Evolutionary conservation across 768 basidiomycete species (phyloP), one percentile per base, ranked within the genome.

Genomic region (Hebeloma cylindrosporum): DNA sequence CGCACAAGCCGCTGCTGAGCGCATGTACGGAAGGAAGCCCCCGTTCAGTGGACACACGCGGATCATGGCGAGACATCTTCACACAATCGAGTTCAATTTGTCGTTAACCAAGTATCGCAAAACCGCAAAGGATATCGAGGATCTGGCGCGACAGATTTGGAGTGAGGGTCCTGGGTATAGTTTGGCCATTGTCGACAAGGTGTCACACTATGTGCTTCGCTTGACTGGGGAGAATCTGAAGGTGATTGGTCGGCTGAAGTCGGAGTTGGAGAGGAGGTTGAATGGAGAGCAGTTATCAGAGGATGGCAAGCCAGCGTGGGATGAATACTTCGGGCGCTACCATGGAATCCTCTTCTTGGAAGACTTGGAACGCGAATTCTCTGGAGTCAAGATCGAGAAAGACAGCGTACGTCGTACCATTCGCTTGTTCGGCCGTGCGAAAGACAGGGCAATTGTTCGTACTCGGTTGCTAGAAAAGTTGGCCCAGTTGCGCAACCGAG

Each of bases 271-370:
- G 56, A 69, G 69, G n/a, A 65, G 83, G 8, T 56, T 84, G 0
- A 75, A 71, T 2, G 87, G 88, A 1, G 83, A 89, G 50, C 64
- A 74, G 2, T 59, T 87, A 25, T 69, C 63, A 20, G 54, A 74
- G 13, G 71, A 79, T 33, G 78, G 73, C 21, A 74, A 75, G 29
- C 63, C 71, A 1, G 64, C 77, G 6, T 91, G 87, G 87, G 82
- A 89, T 47, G 65, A 70, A 3, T 88, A 78, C 61, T 83, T 91
- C 48, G 56, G 57, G 16, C 50, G 67, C 3, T 45, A 52, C 0
- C 61, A 62, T 5, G 85, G 85, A 0, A 29, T 35, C 0, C 16
- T 10, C 0, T 88, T 75, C 57, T 40, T 90, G 35, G 52, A 64
- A 0, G 58, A 67, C 0, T 43, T 88, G 8, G 68, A 78, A 43